phyloP scores from a whole-genome alignment of 495 filamentous ascomycete species.

The Bacidia gigantensis region DNA sequence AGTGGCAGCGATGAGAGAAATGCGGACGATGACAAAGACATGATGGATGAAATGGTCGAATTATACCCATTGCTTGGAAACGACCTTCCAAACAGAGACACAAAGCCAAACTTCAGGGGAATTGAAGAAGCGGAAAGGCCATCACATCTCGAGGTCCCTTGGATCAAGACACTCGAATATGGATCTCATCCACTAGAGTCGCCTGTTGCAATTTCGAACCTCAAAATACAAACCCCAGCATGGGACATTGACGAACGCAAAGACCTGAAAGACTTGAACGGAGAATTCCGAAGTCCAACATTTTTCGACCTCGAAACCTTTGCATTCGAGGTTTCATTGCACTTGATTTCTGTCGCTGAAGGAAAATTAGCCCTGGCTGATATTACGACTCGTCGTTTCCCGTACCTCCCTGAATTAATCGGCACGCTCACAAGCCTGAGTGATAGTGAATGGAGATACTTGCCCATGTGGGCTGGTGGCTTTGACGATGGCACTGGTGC shows the following conservation, averaged over 20 bases:
- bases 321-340: conserved; percentile 9
- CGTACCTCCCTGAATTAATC: conserved; percentile 17
- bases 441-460: conserved; percentile 36
- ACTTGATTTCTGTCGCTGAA: conserved; percentile 12
- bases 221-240: too few species aligned
- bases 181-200: too few species aligned
- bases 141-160: not conserved
- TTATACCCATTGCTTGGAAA: too few species aligned
- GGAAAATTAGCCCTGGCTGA: conserved; percentile 15
- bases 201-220: too few species aligned
- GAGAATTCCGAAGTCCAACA: not conserved
- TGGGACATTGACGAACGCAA: too few species aligned
- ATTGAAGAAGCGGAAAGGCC: not conserved
- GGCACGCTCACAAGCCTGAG: conserved; percentile 35
- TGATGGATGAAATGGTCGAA: too few species aligned
- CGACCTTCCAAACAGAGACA: too few species aligned
- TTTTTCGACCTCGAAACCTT: conserved; percentile 12
- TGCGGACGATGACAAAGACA: too few species aligned
- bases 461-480: conserved; percentile 44
- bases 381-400: not conserved
- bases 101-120: too few species aligned
- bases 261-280: too few species aligned
- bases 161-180: too few species aligned
- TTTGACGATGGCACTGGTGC: conserved; percentile 41
- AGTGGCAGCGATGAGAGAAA: too few species aligned